A percentile compares a stretch with the other conserved stretches of the same genome.
Conservation (phyloP, 2,329 filamentous ascomycete species). For the Nemania sp. region DNA sequence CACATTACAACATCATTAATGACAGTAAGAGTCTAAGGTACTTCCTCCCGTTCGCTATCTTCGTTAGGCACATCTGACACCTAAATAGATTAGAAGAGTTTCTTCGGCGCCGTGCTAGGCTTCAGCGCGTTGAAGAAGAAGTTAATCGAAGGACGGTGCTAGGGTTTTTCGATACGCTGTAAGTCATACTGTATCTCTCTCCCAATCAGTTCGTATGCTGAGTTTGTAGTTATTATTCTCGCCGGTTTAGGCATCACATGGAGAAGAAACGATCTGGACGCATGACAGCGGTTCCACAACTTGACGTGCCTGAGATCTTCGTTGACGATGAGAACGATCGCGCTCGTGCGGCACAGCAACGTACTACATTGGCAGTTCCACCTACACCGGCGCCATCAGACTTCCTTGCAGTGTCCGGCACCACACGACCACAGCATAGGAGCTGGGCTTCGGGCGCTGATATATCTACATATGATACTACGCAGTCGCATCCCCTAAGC, state of each 20-base stretch:
- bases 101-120: conserved; percentile 84
- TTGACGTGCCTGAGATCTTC: conserved; percentile 89
- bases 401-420: conserved; percentile 54
- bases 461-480: conserved; percentile 58
- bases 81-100: conserved; percentile 87
- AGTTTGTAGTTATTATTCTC: conserved; percentile 76
- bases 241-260: conserved; percentile 81
- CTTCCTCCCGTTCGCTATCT: conserved; percentile 44
- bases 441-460: conserved; percentile 61
- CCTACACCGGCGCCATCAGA: conserved; percentile 45
- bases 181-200: conserved; percentile 50
- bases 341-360: conserved; percentile 45
- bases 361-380: conserved; percentile 49
- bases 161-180: conserved; percentile 95
- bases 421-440: conserved; percentile 53
- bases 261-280: conserved; percentile 79
- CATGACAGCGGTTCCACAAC: conserved; percentile 81
- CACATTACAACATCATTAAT: conserved; percentile 98
- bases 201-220: conserved; percentile 33
- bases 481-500: conserved; percentile 64
- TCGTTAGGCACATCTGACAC: conserved; percentile 10
- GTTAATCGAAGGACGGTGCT: conserved; percentile 90
- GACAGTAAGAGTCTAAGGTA: conserved; percentile 94
- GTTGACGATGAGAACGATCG: conserved; percentile 80
- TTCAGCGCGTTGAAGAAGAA: conserved; percentile 95